Conservation (phyloP, 208 protist genomes). For the Trypanosomatidae sp. region DNA sequence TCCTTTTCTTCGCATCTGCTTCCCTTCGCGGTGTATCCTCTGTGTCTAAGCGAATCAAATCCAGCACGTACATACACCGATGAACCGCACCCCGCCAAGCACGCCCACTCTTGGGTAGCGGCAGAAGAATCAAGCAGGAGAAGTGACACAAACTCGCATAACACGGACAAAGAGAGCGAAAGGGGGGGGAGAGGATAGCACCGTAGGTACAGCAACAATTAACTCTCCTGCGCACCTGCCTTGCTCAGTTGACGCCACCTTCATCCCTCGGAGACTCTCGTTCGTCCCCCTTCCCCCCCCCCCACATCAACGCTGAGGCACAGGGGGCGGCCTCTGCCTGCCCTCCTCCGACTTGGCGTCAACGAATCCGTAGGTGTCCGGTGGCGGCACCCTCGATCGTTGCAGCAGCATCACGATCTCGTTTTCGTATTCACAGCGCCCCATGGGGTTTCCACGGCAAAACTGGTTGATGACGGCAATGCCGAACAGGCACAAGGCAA, state of each 20-base stretch:
- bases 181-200: neutral
- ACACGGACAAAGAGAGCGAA: neutral
- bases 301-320: neutral
- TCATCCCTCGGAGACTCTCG: neutral
- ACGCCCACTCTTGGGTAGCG: neutral
- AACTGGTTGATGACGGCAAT: conserved; percentile 71
- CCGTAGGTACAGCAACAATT: neutral
- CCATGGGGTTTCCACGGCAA: conserved; percentile 64
- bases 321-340: neutral
- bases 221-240: neutral
- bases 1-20: neutral
- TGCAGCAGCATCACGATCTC: conserved; percentile 32
- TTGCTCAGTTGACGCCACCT: neutral
- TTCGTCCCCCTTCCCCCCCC: neutral
- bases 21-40: neutral
- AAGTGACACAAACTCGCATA: neutral
- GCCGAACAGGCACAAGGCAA: conserved; percentile 45
- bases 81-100: neutral
- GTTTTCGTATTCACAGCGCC: conserved; percentile 54
- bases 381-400: conserved; percentile 19
- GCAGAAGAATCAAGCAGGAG: neutral
- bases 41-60: neutral
- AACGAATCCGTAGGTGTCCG: conserved; percentile 68
- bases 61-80: neutral
- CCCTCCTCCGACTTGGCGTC: conserved; percentile 27